Evolutionary conservation across 2,329 filamentous ascomycete genomes (phyloP).

Genomic region (Epichloe sp.): DNA sequence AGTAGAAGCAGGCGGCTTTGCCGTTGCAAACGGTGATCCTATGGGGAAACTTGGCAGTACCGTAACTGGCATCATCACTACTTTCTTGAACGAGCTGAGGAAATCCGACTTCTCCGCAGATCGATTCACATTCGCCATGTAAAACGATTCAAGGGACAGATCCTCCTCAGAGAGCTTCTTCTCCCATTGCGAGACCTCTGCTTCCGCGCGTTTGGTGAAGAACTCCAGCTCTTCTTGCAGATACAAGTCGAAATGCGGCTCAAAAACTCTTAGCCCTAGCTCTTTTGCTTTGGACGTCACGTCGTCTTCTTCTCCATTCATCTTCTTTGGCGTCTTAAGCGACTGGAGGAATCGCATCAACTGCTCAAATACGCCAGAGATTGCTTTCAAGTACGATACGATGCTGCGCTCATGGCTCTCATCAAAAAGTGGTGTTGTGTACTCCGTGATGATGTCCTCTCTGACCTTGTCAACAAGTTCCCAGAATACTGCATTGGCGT

Average conservation of each 20-base stretch:
- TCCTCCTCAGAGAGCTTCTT: slow-evolving; percentile 85
- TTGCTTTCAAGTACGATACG: slow-evolving; percentile 68
- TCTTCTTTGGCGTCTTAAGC: slow-evolving; percentile 47
- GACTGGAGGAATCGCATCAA: slow-evolving; percentile 63
- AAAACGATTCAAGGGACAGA: slow-evolving; percentile 79
- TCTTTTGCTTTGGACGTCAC: slow-evolving; percentile 53
- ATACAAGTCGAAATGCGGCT: slow-evolving; percentile 88
- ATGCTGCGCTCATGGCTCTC: slow-evolving; percentile 68
- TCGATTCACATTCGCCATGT: slow-evolving; percentile 89
- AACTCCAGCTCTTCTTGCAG: slow-evolving; percentile 80
- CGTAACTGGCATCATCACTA: slow-evolving; percentile 97
- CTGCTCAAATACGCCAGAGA: slow-evolving; percentile 82
- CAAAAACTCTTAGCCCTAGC: slow-evolving; percentile 63
- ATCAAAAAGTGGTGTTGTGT: slow-evolving; percentile 73
- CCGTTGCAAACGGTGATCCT: slow-evolving; percentile 41
- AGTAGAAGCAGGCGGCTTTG: slow-evolving; percentile 19
- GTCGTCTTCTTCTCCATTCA: slow-evolving; percentile 37
- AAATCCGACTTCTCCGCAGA: slow-evolving; percentile 97
- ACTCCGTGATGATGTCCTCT: slow-evolving; percentile 76
- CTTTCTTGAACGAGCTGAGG: slow-evolving; percentile 90
- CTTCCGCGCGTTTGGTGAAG: slow-evolving; percentile 65
- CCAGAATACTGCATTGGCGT: slow-evolving; percentile 57
- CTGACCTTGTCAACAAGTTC: slow-evolving; percentile 70
- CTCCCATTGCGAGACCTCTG: slow-evolving; percentile 76
- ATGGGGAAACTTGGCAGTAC: slow-evolving; percentile 61